phyloP scores from a whole-genome alignment of 108 stramenopile species.

The Nannochloropsis oceanica region DNA sequence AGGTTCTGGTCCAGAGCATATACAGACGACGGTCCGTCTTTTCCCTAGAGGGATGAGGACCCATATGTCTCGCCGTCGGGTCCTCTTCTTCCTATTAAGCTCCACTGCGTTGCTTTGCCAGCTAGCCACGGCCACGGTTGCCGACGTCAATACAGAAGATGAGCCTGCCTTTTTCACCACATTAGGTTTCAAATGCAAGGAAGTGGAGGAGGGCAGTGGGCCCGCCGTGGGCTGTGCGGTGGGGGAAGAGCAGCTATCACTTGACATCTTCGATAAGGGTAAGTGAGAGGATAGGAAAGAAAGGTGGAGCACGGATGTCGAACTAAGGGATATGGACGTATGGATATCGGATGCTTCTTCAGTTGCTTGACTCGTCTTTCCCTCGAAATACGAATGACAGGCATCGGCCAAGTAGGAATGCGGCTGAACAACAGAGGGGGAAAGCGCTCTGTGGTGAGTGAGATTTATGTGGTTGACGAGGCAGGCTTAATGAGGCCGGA shows the following conservation, averaged over 20 bases:
- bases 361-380: background rate
- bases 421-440: background rate
- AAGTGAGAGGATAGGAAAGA: background rate
- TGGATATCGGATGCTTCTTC: background rate
- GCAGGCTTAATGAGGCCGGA: background rate
- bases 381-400: background rate
- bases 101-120: too few relatives aligned
- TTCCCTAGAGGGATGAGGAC: too few relatives aligned
- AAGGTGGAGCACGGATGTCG: too few relatives aligned
- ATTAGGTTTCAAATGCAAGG: background rate
- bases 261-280: background rate
- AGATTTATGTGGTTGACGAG: background rate
- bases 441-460: background rate
- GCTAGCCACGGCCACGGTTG: background rate
- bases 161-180: background rate
- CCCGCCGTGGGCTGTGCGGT: background rate
- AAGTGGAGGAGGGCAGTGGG: background rate
- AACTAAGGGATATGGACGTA: too few relatives aligned
- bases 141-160: background rate
- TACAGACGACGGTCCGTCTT: too few relatives aligned
- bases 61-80: too few relatives aligned
- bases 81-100: too few relatives aligned
- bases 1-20: too few relatives aligned
- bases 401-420: background rate
- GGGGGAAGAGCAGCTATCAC: background rate